phyloP scores from a whole-genome alignment of 257 asterid species.

The Thymus quinquecostatus region DNA sequence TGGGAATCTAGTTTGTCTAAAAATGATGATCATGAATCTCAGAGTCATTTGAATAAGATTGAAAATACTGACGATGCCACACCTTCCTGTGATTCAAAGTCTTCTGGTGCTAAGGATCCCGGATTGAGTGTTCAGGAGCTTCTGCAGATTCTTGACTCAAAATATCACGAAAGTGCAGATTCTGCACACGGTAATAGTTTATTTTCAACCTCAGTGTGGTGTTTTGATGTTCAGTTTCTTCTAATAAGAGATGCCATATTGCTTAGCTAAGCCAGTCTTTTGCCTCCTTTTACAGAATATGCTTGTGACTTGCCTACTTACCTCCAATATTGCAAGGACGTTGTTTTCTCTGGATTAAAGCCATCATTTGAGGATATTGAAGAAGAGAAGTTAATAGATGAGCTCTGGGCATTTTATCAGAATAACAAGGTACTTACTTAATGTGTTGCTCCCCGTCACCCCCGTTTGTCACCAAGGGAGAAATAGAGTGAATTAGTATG shows the following conservation, averaged over 20 bases:
- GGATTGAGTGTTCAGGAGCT: slow-evolving; percentile 43
- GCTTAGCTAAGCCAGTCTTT: slow-evolving; percentile 22
- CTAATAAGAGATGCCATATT: neutral
- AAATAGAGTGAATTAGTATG: neutral
- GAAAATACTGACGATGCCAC: slow-evolving; percentile 33
- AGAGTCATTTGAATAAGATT: neutral
- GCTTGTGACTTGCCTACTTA: slow-evolving; percentile 56
- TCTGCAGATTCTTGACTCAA: slow-evolving; percentile 56
- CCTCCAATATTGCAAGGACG: slow-evolving; percentile 68
- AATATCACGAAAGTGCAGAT: slow-evolving; percentile 52
- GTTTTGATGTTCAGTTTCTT: slow-evolving; percentile 9
- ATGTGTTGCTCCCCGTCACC: neutral
- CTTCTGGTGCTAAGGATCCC: slow-evolving; percentile 19
- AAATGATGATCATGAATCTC: slow-evolving; percentile 31
- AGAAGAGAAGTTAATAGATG: slow-evolving; percentile 52
- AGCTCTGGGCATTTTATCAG: slow-evolving; percentile 61
- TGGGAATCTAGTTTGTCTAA: slow-evolving; percentile 69
- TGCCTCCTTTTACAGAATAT: slow-evolving; percentile 52
- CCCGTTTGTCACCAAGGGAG: neutral
- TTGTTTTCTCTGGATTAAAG: slow-evolving; percentile 61
- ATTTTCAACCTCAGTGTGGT: neutral
- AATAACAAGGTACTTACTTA: slow-evolving; percentile 50
- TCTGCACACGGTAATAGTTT: slow-evolving; percentile 51
- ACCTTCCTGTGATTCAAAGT: slow-evolving; percentile 31
- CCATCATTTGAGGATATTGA: slow-evolving; percentile 54